These are phyloP conservation scores for Setomelanomma holmii DNA, from an alignment of 2,329 filamentous ascomycete species.

Conservation along the genomic window DNA sequence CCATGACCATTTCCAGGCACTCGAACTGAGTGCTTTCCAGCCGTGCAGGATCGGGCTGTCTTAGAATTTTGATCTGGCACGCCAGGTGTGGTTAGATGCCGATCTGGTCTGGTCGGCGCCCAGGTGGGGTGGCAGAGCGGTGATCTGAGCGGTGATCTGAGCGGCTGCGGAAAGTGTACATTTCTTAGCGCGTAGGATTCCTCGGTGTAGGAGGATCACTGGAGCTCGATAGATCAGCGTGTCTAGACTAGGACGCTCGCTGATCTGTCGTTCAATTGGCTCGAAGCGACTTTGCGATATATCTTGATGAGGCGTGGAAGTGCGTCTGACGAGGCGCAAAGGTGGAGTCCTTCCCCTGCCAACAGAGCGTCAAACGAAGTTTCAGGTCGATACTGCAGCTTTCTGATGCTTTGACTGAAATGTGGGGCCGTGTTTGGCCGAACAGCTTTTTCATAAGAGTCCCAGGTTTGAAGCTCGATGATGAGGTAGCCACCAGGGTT, in stretches of 20 bases:
- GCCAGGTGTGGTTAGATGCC: no score
- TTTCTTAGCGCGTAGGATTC: no score
- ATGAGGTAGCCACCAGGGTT: conserved; percentile 38
- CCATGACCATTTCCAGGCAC: conserved; percentile 11
- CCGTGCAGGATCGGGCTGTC: no score
- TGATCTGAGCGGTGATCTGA: no score
- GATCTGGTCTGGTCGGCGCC: no score
- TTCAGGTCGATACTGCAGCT: conserved; percentile 41
- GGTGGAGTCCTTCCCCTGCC: conserved; percentile 31
- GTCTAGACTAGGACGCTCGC: neutral
- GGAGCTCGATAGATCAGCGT: neutral
- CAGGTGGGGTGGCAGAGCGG: no score
- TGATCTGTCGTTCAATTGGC: no score
- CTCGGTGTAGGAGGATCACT: no score
- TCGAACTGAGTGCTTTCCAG: no score
- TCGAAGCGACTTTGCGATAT: conserved; percentile 36
- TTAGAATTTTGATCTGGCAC: no score
- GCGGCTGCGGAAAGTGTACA: no score
- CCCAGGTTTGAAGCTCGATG: conserved; percentile 47
- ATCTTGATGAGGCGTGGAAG: conserved; percentile 44
- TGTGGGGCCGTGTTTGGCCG: conserved; percentile 42
- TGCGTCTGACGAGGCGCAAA: conserved; percentile 36
- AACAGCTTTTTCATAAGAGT: conserved; percentile 47
- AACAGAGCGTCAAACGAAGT: conserved; percentile 42
- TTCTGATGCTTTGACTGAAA: conserved; percentile 32